Evolutionary conservation across 2,329 filamentous ascomycete genomes (phyloP).

Genomic region (Trichothecium sympodiale): DNA sequence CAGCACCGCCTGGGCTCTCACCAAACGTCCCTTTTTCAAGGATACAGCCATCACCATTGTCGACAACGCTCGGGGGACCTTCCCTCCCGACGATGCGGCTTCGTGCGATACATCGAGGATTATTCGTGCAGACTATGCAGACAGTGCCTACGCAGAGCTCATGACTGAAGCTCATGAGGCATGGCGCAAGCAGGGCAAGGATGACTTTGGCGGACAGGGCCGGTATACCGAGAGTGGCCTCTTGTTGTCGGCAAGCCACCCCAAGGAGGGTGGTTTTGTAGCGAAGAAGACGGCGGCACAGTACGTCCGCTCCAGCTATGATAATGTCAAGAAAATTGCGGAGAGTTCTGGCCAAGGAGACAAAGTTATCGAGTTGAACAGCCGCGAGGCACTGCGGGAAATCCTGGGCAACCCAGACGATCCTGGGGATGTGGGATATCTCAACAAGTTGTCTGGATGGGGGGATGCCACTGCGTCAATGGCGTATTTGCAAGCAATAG

Average conservation of each 20-base stretch:
- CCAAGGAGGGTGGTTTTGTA: conserved; percentile 6
- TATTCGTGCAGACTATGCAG: conserved; percentile 67
- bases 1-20: conserved; percentile 54
- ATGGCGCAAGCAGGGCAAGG: conserved; percentile 51
- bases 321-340: conserved; percentile 46
- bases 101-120: conserved; percentile 55
- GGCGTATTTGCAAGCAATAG: conserved; percentile 46
- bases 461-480: conserved; percentile 65
- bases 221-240: conserved; percentile 64
- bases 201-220: conserved; percentile 48
- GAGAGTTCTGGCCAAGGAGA: conserved; percentile 24
- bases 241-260: conserved; percentile 46
- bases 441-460: conserved; percentile 69
- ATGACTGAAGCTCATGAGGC: conserved; percentile 57
- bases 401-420: conserved; percentile 35
- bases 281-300: conserved; percentile 35
- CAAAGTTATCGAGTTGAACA: conserved; percentile 33
- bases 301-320: conserved; percentile 49
- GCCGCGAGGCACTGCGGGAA: conserved; percentile 29
- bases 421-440: conserved; percentile 57
- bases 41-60: conserved; percentile 46
- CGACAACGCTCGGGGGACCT: conserved; percentile 39
- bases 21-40: conserved; percentile 46
- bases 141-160: conserved; percentile 64
- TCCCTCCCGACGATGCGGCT: conserved; percentile 48